Conservation (phyloP, 2,329 filamentous ascomycete species). For the Plectosphaerella cucumerina region DNA sequence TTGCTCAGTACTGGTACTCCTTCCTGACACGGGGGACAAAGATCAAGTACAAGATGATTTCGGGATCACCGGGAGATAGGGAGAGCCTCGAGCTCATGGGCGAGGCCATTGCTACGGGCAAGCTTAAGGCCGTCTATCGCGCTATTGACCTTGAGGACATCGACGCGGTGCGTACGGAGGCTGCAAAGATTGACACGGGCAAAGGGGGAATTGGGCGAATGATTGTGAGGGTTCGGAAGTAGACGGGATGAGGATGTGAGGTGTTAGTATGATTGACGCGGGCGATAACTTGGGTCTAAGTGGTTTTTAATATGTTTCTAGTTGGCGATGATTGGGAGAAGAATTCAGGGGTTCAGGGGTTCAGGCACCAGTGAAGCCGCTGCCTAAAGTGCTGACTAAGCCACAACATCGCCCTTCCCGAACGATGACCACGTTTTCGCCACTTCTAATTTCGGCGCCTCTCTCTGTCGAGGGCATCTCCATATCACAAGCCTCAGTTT, state of each 20-base stretch:
- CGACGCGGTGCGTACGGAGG: slow-evolving; percentile 33
- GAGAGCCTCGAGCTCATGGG: slow-evolving; percentile 38
- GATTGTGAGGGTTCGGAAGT: slow-evolving; percentile 25
- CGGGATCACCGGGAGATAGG: slow-evolving; percentile 33
- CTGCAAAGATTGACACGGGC: slow-evolving; percentile 31
- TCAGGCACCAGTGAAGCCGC: too few relatives aligned
- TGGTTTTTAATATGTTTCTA: background rate
- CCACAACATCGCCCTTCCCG: too few relatives aligned
- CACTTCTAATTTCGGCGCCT: too few relatives aligned
- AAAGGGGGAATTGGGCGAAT: slow-evolving; percentile 40
- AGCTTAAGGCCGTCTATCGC: slow-evolving; percentile 37
- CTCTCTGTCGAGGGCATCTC: too few relatives aligned
- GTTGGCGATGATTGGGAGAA: background rate
- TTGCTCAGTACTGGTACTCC: slow-evolving; percentile 34
- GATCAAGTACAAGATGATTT: slow-evolving; percentile 39
- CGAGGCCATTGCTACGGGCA: slow-evolving; percentile 34
- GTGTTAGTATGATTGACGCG: too few relatives aligned
- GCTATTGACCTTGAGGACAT: slow-evolving; percentile 37
- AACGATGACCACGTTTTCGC: too few relatives aligned
- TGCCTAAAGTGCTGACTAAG: too few relatives aligned
- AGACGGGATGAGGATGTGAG: too few relatives aligned
- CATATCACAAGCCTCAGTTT: too few relatives aligned
- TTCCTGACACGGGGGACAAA: slow-evolving; percentile 39
- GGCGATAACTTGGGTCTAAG: too few relatives aligned
- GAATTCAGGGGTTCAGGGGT: too few relatives aligned